These are phyloP conservation scores for Marasmius fiardii DNA, from an alignment of 1,284 basidiomycete genomes.

Conservation along the genomic window DNA sequence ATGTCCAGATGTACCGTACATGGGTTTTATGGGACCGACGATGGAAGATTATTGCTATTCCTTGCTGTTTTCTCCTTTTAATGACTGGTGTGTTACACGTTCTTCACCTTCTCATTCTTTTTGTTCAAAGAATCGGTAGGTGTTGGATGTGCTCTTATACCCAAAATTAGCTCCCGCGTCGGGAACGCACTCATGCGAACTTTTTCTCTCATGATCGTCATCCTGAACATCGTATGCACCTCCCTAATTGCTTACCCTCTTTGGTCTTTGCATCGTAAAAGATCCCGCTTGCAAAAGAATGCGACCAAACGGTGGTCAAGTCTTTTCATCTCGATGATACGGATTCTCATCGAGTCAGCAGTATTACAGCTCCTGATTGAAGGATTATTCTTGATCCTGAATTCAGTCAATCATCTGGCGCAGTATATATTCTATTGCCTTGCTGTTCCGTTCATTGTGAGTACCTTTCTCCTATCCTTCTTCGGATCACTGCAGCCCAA, in stretches of 20 bases:
- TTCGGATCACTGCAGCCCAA: too few relatives aligned
- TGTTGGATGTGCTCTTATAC: too few relatives aligned
- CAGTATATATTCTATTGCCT: neutral
- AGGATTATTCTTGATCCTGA: neutral
- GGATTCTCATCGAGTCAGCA: neutral
- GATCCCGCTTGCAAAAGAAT: neutral
- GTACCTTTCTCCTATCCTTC: neutral
- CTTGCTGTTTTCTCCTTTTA: neutral
- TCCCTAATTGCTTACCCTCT: neutral
- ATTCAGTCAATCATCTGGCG: too few relatives aligned
- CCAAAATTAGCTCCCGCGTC: too few relatives aligned
- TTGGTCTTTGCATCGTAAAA: neutral
- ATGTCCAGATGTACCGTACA: constrained; percentile 1
- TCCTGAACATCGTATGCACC: neutral
- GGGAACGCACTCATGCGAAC: too few relatives aligned
- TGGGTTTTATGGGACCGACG: constrained; percentile 3
- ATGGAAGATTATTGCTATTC: neutral
- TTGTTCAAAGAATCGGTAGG: too few relatives aligned
- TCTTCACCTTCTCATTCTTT: neutral
- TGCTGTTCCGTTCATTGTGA: neutral
- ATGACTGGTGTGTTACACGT: neutral
- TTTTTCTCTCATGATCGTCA: too few relatives aligned
- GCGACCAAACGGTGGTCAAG: neutral
- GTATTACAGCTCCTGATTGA: neutral
- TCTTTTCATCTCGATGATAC: neutral